Base-by-base conservation (phyloP, 768 basidiomycete genomes). In the Amanita rimosa region DNA sequence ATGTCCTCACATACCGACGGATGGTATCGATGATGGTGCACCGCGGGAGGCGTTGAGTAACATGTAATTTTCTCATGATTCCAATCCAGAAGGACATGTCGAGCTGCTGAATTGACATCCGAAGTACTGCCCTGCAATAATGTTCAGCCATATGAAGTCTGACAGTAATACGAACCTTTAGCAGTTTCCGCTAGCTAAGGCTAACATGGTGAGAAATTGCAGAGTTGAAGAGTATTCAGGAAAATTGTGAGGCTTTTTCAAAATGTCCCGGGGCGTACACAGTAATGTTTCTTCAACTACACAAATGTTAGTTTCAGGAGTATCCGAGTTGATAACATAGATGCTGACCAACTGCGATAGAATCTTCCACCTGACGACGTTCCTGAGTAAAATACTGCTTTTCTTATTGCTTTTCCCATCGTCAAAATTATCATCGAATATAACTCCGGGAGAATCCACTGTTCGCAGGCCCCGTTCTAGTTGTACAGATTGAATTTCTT, bases 371-470 rank as follows among this genome's bases (percentile, higher is more conserved):
- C 83, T 92, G 52, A 95, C 73, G 27, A 93, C 90, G 57, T 96
- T 96, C 17, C 91, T 71, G 7, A 96, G 71, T 26, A 96, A 70
- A 11, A 94, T 71, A 56, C 80, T 83, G 3, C 72, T 71, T 48
- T 78, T 80, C 64, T 64, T 76, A 54, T 54, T 60, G 3, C 68
- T 66, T 48, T 74, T 75, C 31, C 61, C 64, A 44, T 71, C 64
- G 33, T 63, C 61, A 49, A 59, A 61, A 42, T 81, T 74, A 49
- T 91, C 88, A 52, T 93, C 90, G 55, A 96, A 90, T 1, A 99
- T 87, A n/a, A 98, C 92, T 52, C 95, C 96, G 0, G 96, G 95
- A 33, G 93, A 97, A 64, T 98, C 96, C 5, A 98, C 75, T 31
- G 98, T 83, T 49, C 84, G 81, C 59, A 99, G 75, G 0, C 93